Evolutionary conservation across 441 rosid species (phyloP), one percentile per base, ranked within the genome.

Genomic region (Pelargonium fulgidum): DNA sequence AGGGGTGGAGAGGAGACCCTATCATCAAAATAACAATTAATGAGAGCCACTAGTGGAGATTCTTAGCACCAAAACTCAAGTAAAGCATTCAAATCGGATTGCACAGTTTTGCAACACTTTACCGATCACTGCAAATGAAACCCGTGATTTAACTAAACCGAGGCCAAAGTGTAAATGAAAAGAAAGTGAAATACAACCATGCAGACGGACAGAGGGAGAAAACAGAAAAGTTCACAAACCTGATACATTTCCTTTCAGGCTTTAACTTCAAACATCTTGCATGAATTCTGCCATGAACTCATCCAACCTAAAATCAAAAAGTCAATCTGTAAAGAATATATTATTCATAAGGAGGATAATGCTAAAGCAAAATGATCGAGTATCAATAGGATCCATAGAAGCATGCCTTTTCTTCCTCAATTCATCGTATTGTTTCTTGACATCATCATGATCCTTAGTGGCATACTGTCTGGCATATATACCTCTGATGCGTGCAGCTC

Each of bases 171-270:
- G 24, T 56, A 56, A 17, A 16, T 16, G 24, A 17, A 11, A 19
- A 20, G 24, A 20, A 58, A 58, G 0, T 17, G 62, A 58, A 19
- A 58, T 20, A 58, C 10, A 58, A 20, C 33, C 13, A 19, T 58
- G 2, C 7, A n/a, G 50, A 44, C n/a, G 50, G 11, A 36, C 6
- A 36, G 41, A 36, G 8, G 8, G 5, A 36, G 41, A 36, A 36
- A 36, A 62, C 20, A 63, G 54, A 71, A 12, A 22, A 19, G 16
- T 20, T 56, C 72, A 68, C 83, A 70, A 72, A 94, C 99, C 99
- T 94, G 99, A 85, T 94, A 94, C 99, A 94, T 92, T 83, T 94
- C 99, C n/a, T n/a, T n/a, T n/a, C n/a, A n/a, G n/a, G n/a, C 81
- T 92, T 94, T 61, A 94, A 76, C 85, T 94, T 94, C 81, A 94